Base-by-base conservation (phyloP, 805 yeast species). In the Cyberlindnera amylophila region DNA sequence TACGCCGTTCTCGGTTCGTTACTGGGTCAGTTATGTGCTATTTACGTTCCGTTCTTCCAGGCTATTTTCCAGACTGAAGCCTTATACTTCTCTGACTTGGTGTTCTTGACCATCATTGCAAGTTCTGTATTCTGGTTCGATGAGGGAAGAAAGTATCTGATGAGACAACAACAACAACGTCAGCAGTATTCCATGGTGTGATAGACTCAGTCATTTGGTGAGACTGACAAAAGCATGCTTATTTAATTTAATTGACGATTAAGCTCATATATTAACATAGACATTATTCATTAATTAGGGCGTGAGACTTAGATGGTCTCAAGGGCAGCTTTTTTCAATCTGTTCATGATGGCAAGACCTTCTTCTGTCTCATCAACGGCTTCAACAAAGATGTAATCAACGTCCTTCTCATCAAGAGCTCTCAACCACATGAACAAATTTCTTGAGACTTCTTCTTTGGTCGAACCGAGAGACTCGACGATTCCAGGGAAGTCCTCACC, bases 61-160 rank as follows among this genome's bases (percentile, higher is more conserved):
- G 61, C 78, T 7, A 78, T 93, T 43, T 93, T 93, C 75, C 96
- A 93, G 62, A 93, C 99, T 4, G 99, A 93, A 65, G 88, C 96
- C 0, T 71, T 93, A 45, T 69, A 76, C 36, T 58, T 89, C 7
- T 65, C 72, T 13, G 99, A 93, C 62, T 64, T 91, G 54, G 31
- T 79, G 13, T 79, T 80, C 52, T 72, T 91, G 55, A 47, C 77
- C 4, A 46, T 66, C 13, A 66, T 90, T 27, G 76, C 96, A 34
- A 85, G 96, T 60, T 69, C 86, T 4, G 96, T 93, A 1, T 81
- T 90, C 67, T 67, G 88, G 59, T 87, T 77, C 10, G 99, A 93
- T 65, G 99, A 91, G 65, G 54, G 71, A 33, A 75, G 89, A 59
- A 91, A 91, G 66, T 78, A 64, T 28, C 38, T 50, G 19, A 21